Percentiles rank a stretch among this genome's conserved stretches.
phyloP scores from a whole-genome alignment of 345 rosid genomes.

The Eucalyptus lansdowneana region DNA sequence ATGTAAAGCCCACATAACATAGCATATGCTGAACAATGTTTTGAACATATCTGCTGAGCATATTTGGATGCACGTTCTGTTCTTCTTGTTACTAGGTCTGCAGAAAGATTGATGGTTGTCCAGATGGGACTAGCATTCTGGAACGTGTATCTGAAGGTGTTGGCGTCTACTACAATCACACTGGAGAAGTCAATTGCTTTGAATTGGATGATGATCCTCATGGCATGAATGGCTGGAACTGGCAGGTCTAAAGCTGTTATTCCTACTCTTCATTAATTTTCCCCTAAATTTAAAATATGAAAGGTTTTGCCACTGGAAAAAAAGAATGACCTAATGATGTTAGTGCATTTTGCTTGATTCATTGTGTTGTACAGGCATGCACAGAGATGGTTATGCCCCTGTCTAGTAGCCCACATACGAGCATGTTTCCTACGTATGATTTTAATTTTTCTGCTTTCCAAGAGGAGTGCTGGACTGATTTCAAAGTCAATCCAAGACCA shows the following conservation, averaged over 20 bases:
- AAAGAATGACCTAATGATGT: not conserved
- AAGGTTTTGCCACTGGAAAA: not conserved
- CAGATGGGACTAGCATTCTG: slow-evolving; percentile 33
- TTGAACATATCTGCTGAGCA: not conserved
- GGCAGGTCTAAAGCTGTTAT: slow-evolving; percentile 49
- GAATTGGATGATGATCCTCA: slow-evolving; percentile 94
- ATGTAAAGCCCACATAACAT: not conserved
- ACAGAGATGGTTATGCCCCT: slow-evolving; percentile 93
- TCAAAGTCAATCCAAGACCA: slow-evolving; percentile 60
- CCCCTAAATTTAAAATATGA: not conserved
- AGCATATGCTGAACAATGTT: not conserved
- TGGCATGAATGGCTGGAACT: slow-evolving; percentile 85
- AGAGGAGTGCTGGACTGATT: slow-evolving; percentile 57
- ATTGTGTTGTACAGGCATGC: slow-evolving; percentile 46
- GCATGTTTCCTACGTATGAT: slow-evolving; percentile 59
- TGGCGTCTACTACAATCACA: slow-evolving; percentile 66
- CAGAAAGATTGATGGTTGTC: slow-evolving; percentile 54
- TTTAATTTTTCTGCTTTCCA: slow-evolving; percentile 52
- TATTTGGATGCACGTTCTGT: not conserved
- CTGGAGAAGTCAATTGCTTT: slow-evolving; percentile 63
- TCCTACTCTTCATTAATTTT: not conserved
- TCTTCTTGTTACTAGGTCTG: slow-evolving; percentile 39
- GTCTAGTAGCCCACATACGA: slow-evolving; percentile 45
- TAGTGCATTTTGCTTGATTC: not conserved
- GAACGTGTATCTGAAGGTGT: slow-evolving; percentile 68